Evolutionary conservation across 805 yeast species (phyloP).

Genomic region (Ogataea wickerhamii): DNA sequence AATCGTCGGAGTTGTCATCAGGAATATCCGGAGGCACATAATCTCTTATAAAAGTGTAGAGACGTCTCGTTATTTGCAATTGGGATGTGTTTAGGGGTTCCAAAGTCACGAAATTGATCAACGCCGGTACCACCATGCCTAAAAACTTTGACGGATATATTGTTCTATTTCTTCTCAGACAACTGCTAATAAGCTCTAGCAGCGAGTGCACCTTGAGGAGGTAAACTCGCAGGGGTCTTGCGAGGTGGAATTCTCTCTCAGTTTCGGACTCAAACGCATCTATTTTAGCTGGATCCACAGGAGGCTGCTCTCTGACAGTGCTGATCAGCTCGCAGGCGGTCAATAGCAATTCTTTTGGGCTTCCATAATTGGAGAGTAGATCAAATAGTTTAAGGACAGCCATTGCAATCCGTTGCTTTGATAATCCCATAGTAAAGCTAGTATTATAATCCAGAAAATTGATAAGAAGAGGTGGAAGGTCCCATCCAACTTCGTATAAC

Average conservation of each 20-base stretch:
- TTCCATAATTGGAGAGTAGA: slow-evolving; percentile 63
- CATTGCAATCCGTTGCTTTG: slow-evolving; percentile 35
- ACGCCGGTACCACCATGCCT: slow-evolving; percentile 59
- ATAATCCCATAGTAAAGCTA: slow-evolving; percentile 32
- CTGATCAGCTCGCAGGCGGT: slow-evolving; percentile 64
- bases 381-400: slow-evolving; percentile 51
- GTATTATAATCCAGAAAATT: slow-evolving; percentile 45
- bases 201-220: slow-evolving; percentile 62
- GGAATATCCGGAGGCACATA: slow-evolving; percentile 48
- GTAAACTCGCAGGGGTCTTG: slow-evolving; percentile 31
- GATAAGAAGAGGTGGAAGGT: slow-evolving; percentile 68
- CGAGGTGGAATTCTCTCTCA: slow-evolving; percentile 6
- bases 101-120: slow-evolving; percentile 47
- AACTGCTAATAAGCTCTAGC: slow-evolving; percentile 59
- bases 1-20: slow-evolving; percentile 33
- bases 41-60: slow-evolving; percentile 60
- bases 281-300: slow-evolving; percentile 1
- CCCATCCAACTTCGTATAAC: slow-evolving; percentile 82
- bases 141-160: slow-evolving; percentile 77
- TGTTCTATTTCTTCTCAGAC: slow-evolving; percentile 60
- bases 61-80: slow-evolving; percentile 53
- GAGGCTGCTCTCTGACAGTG: slow-evolving; percentile 24
- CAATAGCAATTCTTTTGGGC: slow-evolving; percentile 75
- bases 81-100: slow-evolving; percentile 35
- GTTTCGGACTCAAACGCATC: slow-evolving; percentile 13